Base-by-base conservation (phyloP, 495 filamentous ascomycete species). In the Talaromyces trachyspermus region DNA sequence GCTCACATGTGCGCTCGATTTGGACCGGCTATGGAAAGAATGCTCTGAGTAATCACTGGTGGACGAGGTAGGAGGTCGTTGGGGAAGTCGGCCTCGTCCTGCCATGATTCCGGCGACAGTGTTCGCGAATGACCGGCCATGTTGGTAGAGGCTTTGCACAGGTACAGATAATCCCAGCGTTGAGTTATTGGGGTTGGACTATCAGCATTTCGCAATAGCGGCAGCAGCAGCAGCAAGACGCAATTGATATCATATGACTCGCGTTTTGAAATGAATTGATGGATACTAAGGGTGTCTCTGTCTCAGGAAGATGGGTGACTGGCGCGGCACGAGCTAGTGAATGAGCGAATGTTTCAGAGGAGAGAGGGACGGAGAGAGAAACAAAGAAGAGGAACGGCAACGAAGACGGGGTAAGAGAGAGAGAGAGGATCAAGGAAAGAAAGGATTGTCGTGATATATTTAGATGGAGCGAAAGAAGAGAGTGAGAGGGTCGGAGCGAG, bases 1-100 rank as follows among this genome's bases (percentile, higher is more conserved):
- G 20, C 44, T 33, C 11, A 43, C 43, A 49, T 63, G 59, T 10
- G 65, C 68, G 18, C 60, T 69, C 7, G 70, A 73, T 32, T 67
- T 59, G 7, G 70, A 73, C 25, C 69, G 69, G 25, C 57, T 43
- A 51, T 73, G 69, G 39, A 54, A 55, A 18, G 59, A 50, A 58
- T 66, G 58, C 17, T 72, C 69, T 19, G 62, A 61, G 11, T 54
- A 51, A 18, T 71, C 65, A 48, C 60, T 68, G n/a, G 69, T 68
- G 0, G 58, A 62, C 24, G 55, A 55, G 11, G 64, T 66, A 17
- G 61, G 60, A 5, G 66, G 62, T 46, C 64, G 63, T 48, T 70
- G 65, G 35, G 39, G 25, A 17, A 27, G 30, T 49, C 51, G 36
- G 12, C 18, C 6, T 53, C 51, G 12, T 53, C 51, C 10, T 45